Evolutionary conservation across 257 asterid genomes (phyloP), one percentile per base, ranked within the genome.

Genomic region (Solanum phureja): DNA sequence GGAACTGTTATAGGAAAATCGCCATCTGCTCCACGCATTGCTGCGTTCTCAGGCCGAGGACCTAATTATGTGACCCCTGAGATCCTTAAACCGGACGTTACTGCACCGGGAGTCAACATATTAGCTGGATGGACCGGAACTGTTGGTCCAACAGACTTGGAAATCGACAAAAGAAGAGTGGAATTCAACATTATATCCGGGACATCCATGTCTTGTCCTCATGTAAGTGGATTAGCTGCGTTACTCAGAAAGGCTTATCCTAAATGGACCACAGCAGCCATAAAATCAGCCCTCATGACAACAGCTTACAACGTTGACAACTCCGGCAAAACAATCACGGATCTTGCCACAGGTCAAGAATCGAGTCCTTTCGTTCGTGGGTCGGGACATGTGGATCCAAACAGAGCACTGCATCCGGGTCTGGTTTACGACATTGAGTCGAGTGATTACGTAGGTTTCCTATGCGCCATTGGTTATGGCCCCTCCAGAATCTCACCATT

Each of bases 181-280:
- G 11, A 58, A 4, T 95, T 94, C 94, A 91, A 90, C 68, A 87
- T 95, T 11, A 23, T 56, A 3, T 91, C 98, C 0, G 98, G 98
- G 29, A 95, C 98, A 10, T 95, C 98, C 84, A 93, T 95, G 98
- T 90, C 98, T 12, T 95, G 98, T 88, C 98, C 98, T 29, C 98
- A 95, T 68, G 98, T 93, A 0, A 76, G 96, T 2, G 98, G 96
- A 3, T 90, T 94, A 0, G 91, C 93, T 37, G 98, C 96, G 1
- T 92, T 95, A 34, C 86, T 95, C 35, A 92, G 91, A 87, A 93
- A 96, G 18, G 94, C 92, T 0, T 90, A 95, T 87, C 96, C 95
- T 1, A 86, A 88, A 7, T 95, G 98, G 98, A 93, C 96, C 21
- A 94, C 98, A 9, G 96, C 98, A 1, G 96, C 94, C 11, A 88